Evolutionary conservation across 2,329 filamentous ascomycete species (phyloP), one percentile per base, ranked within the genome.

Genomic region (Cladosporium phlei): DNA sequence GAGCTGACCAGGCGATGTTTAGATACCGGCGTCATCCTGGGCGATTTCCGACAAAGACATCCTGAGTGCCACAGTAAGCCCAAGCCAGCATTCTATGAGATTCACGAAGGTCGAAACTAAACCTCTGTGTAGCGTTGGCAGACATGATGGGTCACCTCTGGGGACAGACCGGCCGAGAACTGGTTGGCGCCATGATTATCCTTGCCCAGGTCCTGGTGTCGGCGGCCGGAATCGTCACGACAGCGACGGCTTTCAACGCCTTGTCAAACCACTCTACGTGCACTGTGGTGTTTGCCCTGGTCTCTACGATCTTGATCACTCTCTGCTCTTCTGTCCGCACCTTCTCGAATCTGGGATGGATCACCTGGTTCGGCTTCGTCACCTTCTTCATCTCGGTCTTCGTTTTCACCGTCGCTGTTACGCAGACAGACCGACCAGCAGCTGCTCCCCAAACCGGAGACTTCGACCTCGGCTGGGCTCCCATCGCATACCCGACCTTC

Each of bases 131-230:
- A 38, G 34, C 65, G 11, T 70, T 76, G 30, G 68, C 72, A 16
- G 76, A 81, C 49, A 82, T 82, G 77, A 76, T 74, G 2, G 61
- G 74, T 16, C 64, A 75, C 0, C 69, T 81, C 0, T 76, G 77
- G 1, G 78, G 77, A 0, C 57, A 59, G 2, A 62, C 73, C 50
- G 55, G 75, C 5, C 72, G 70, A 44, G 78, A 82, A 58, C 35
- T 80, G 1, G 69, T 71, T 10, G 78, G 78, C 0, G 52, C 72
- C 1, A 57, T 81, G 3, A 81, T 81, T 59, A 68, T 80, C 7
- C 60, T 79, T 3, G 75, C 74, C 3, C 79, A 77, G 47, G 68
- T 79, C 40, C 72, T 82, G 17, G 72, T 73, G 14, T 69, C 71
- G 5, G 77, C 72, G 1, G 74, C 74, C 0, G 78, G 78, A 8